These are phyloP conservation scores for Aureobasidium melanogenum DNA, from an alignment of 2,329 filamentous ascomycete species.

Conservation along the genomic window DNA sequence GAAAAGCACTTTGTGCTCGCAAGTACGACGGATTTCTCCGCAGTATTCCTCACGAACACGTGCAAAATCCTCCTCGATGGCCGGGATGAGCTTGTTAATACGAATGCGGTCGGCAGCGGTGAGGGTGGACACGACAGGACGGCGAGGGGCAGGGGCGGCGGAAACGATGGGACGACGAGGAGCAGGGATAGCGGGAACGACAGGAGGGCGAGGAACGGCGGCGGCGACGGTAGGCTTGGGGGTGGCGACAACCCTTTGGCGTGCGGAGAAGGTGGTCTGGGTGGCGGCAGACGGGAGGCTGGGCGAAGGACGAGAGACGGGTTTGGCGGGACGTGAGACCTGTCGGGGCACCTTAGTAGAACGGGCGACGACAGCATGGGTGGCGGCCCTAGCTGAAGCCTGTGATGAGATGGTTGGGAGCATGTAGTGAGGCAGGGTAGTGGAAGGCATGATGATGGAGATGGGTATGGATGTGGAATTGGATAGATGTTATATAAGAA, in stretches of 20 bases:
- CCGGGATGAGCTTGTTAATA: not conserved
- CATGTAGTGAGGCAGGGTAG: not conserved
- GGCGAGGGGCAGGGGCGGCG: not conserved
- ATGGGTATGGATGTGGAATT: not conserved
- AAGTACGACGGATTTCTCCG: not conserved
- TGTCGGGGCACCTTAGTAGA: not conserved
- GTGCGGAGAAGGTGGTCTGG: not conserved
- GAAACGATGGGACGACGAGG: not conserved
- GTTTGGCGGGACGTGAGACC: not conserved
- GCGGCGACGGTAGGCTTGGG: not conserved
- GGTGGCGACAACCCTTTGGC: not conserved
- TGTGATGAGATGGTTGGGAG: not conserved
- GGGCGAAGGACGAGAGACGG: too few species aligned
- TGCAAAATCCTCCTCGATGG: not conserved
- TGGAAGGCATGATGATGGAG: not conserved
- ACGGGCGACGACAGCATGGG: not conserved
- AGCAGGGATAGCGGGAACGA: not conserved
- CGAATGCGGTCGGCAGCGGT: not conserved
- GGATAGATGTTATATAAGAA: not conserved
- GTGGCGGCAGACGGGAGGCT: not conserved
- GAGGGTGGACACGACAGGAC: not conserved
- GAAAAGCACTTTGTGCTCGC: not conserved
- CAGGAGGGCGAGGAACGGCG: not conserved
- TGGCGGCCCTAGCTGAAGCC: not conserved
- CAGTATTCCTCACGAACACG: not conserved